These are phyloP conservation scores for Wickerhamomyces canadensis DNA, from an alignment of 805 yeast species.

Conservation along the genomic window DNA sequence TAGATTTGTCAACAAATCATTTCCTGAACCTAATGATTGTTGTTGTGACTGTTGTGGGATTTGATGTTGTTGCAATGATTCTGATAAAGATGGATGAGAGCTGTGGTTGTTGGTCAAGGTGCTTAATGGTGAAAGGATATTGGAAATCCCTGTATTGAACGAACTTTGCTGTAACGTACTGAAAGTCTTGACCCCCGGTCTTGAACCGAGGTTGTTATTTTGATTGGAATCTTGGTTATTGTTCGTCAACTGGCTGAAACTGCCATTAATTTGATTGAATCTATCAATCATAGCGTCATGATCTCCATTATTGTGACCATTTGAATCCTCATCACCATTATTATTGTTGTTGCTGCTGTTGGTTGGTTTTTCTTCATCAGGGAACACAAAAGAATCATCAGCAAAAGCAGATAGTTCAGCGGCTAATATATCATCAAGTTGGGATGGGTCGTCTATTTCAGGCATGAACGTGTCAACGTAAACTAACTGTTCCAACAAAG, in stretches of 20 bases:
- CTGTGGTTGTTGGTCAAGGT: conserved; percentile 4
- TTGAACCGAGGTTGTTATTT: not conserved
- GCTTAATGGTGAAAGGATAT: conserved; percentile 9
- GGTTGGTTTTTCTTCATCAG: conserved; percentile 70
- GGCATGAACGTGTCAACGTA: conserved; percentile 75
- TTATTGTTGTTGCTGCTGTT: no score
- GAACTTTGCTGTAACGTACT: conserved; percentile 8
- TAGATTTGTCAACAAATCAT: conserved; percentile 34
- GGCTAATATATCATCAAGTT: conserved; percentile 46
- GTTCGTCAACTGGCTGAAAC: not conserved
- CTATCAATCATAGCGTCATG: conserved; percentile 9
- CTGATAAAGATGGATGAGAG: no score
- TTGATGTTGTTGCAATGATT: no score
- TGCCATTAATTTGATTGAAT: conserved; percentile 8
- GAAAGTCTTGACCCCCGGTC: conserved; percentile 6
- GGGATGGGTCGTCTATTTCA: conserved; percentile 35
- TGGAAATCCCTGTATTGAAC: conserved; percentile 8
- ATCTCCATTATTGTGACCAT: conserved; percentile 11
- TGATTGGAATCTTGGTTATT: not conserved
- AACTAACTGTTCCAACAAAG: conserved; percentile 67
- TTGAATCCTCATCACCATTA: conserved; percentile 9
- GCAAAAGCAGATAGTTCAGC: conserved; percentile 79
- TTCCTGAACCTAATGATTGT: not conserved
- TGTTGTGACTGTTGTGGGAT: not conserved
- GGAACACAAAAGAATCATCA: conserved; percentile 72